Conservation (phyloP, 176 grass and related monocot genomes). For the Triticum aestivum region IWGSC_CS_RefSeq_v2.1 NC_057795.1:148849545-148850044, state of each 20-base stretch:
- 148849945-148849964: background rate
- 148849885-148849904: no score
- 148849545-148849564: no score
- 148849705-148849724: no score
- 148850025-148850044: conserved; percentile 7
- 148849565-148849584: background rate
- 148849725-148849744: background rate
- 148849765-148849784: background rate
- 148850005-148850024: background rate
- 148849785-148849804: background rate
- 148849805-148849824: background rate
- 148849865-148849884: background rate
- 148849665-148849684: background rate
- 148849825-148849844: background rate
- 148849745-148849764: background rate
- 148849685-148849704: background rate
- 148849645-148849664: background rate
- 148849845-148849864: background rate
- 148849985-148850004: conserved; percentile 9
- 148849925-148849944: background rate
- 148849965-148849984: conserved; percentile 29
- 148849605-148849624: background rate
- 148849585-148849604: background rate
- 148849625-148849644: background rate
- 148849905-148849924: background rate